Evolutionary conservation across 2,329 filamentous ascomycete species (phyloP).

Genomic region (Elsinoe necatrix): DNA sequence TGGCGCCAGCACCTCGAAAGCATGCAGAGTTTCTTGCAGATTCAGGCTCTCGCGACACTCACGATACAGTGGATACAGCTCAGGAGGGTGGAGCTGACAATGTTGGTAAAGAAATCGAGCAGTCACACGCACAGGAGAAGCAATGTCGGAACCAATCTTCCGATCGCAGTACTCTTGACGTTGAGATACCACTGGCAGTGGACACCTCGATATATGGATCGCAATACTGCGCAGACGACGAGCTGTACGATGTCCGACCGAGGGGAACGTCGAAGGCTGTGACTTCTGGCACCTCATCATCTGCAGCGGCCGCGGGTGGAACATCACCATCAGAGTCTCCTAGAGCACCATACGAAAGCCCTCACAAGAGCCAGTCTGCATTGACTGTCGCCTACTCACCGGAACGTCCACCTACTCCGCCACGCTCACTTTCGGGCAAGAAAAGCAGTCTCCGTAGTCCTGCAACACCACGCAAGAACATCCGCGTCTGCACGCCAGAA

Average conservation of each 20-base stretch:
- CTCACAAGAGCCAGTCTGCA: not conserved
- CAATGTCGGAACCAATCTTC: no score
- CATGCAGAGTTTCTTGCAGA: no score
- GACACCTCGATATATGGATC: not conserved
- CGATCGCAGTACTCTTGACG: no score
- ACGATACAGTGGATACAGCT: no score
- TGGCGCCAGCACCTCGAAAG: no score
- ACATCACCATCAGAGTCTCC: not conserved
- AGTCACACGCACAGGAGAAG: no score
- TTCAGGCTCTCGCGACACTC: no score
- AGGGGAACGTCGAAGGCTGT: not conserved
- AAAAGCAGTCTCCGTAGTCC: conserved; percentile 2
- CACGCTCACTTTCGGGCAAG: not conserved
- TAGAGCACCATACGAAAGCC: not conserved
- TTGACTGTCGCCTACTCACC: not conserved
- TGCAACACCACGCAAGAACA: not conserved
- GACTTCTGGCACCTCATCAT: not conserved
- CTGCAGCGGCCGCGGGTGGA: not conserved
- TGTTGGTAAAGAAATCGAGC: no score
- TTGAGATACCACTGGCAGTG: no score
- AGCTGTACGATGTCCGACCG: not conserved
- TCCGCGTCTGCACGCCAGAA: not conserved
- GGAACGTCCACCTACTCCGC: not conserved
- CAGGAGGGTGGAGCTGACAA: no score
- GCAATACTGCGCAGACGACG: conserved; percentile 2